These are phyloP conservation scores for Cenchrus purpureus DNA, from an alignment of 176 grass and related monocot species.

Conservation along the genomic window DNA sequence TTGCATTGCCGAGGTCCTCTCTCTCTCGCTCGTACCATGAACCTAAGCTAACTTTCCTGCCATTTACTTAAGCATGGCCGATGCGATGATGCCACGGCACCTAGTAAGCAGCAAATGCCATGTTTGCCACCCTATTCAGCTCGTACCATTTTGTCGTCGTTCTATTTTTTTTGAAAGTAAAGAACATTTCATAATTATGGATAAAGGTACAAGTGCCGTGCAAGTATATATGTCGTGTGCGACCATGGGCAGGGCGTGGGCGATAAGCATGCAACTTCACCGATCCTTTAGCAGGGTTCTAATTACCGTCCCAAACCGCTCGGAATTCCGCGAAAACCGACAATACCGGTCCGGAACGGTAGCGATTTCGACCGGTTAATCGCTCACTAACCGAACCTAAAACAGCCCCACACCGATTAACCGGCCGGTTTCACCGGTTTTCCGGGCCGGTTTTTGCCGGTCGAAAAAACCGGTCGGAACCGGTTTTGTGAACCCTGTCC, in stretches of 20 bases:
- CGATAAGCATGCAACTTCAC: neutral
- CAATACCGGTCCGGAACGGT: no score
- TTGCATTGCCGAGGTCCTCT: neutral
- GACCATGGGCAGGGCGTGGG: neutral
- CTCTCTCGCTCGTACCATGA: neutral
- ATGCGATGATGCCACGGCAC: constrained; percentile 1
- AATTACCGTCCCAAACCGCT: no score
- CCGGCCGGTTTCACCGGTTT: no score
- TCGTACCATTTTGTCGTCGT: neutral
- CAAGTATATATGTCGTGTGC: neutral
- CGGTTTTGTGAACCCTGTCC: no score
- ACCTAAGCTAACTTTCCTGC: neutral
- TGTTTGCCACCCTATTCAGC: constrained; percentile 16
- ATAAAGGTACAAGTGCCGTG: constrained; percentile 29
- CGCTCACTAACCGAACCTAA: no score
- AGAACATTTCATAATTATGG: neutral
- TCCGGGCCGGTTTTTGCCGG: no score
- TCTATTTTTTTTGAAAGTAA: neutral
- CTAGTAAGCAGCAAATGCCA: neutral
- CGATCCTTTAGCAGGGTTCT: no score
- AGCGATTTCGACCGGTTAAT: no score
- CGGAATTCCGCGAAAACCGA: no score
- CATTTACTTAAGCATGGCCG: neutral
- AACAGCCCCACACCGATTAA: no score
- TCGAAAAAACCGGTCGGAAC: no score